Evolutionary conservation across 2,329 filamentous ascomycete species (phyloP).

Genomic region (Neofusicoccum parvum): DNA sequence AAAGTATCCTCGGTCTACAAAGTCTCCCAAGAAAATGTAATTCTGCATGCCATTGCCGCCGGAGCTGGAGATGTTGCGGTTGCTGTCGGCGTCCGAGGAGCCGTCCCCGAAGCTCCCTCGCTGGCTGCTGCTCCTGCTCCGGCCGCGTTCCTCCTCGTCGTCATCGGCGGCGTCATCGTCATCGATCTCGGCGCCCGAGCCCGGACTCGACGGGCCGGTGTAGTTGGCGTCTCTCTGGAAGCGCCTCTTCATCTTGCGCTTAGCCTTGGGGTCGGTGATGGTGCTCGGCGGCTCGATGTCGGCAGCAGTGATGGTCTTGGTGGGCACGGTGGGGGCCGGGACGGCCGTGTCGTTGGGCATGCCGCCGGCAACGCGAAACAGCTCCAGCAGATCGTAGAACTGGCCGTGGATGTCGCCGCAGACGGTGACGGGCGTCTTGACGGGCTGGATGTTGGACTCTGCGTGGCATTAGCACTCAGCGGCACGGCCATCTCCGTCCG

Average conservation of each 20-base stretch:
- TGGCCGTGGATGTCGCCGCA: conserved; percentile 99
- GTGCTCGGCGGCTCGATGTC: conserved; percentile 89
- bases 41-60: conserved; percentile 64
- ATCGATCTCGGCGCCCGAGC: conserved; percentile 44
- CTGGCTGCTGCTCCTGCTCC: conserved; percentile 46
- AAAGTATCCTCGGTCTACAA: conserved; percentile 75
- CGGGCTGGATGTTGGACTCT: conserved; percentile 99
- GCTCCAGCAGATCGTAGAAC: conserved; percentile 95
- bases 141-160: conserved; percentile 49
- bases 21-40: conserved; percentile 73
- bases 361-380: conserved; percentile 93
- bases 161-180: conserved; percentile 55
- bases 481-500: neutral
- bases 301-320: conserved; percentile 78
- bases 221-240: conserved; percentile 56
- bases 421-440: conserved; percentile 91
- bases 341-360: conserved; percentile 82
- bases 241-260: conserved; percentile 73
- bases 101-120: conserved; percentile 44
- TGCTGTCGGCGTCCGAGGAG: conserved; percentile 42
- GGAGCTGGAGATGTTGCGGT: conserved; percentile 39
- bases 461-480: conserved; percentile 17
- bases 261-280: conserved; percentile 84
- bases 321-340: conserved; percentile 67
- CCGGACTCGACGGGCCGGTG: conserved; percentile 53